phyloP scores from a whole-genome alignment of 495 filamentous ascomycete genomes.

The Aspergillus taichungensis region DNA sequence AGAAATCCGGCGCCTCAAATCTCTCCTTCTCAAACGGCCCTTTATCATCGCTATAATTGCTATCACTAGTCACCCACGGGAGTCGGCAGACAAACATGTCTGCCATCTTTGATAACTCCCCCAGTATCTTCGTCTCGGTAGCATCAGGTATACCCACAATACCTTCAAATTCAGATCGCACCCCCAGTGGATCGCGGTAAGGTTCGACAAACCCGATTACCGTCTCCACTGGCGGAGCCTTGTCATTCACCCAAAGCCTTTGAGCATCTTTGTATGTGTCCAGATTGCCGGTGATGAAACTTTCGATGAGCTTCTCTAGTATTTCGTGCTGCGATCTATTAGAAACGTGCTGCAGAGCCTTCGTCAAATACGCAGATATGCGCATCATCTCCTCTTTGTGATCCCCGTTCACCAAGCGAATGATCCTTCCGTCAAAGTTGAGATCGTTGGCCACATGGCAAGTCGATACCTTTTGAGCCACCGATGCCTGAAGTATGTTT shows the following conservation, averaged over 20 bases:
- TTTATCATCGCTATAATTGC: constrained; percentile 30
- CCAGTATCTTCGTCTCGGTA: constrained; percentile 25
- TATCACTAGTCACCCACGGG: constrained; percentile 27
- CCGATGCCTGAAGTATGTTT: constrained; percentile 24
- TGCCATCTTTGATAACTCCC: constrained; percentile 23
- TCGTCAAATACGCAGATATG: constrained; percentile 9
- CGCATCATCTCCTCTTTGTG: constrained; percentile 16
- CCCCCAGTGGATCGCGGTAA: constrained; percentile 39
- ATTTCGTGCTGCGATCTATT: constrained; percentile 21
- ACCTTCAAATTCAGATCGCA: constrained; percentile 38
- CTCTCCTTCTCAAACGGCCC: constrained; percentile 34
- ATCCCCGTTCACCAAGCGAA: constrained; percentile 17
- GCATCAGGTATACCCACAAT: constrained; percentile 34
- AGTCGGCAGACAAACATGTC: constrained; percentile 24
- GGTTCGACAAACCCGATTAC: constrained; percentile 43
- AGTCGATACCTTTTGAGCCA: constrained; percentile 1
- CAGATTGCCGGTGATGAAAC: constrained; percentile 29
- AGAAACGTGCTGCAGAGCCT: constrained; percentile 19
- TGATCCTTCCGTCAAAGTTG: background rate
- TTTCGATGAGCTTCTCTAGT: constrained; percentile 19
- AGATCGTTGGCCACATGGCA: no score
- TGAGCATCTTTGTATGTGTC: constrained; percentile 28
- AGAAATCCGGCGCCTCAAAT: constrained; percentile 35
- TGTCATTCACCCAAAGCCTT: constrained; percentile 33
- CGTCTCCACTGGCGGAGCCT: constrained; percentile 30